Conservation (phyloP, 2,329 filamentous ascomycete species). For the Beauveria australis region DNA sequence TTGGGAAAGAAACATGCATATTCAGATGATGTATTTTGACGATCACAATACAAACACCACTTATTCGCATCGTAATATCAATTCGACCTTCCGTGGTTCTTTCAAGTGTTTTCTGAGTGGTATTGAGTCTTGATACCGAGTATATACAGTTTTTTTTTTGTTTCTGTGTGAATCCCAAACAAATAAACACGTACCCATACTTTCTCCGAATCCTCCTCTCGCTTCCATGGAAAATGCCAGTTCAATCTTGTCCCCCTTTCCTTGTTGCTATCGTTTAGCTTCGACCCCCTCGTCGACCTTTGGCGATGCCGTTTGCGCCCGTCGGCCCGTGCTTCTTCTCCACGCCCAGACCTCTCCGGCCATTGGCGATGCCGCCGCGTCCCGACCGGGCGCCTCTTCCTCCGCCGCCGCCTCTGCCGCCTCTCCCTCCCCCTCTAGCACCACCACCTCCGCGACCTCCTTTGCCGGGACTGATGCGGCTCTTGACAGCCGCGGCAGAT, state of each 20-base stretch:
- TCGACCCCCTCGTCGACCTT: conserved; percentile 26
- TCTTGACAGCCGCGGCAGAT: conserved; percentile 45
- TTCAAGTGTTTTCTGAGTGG: background rate
- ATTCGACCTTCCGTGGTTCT: background rate
- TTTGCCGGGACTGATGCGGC: conserved; percentile 33
- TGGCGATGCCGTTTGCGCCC: conserved; percentile 30
- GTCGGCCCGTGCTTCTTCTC: conserved; percentile 38
- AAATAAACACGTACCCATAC: background rate
- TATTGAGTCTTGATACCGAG: background rate
- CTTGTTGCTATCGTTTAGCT: background rate
- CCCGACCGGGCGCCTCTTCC: conserved; percentile 23
- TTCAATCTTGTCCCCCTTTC: background rate
- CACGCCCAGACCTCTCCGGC: conserved; percentile 41
- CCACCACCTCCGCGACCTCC: conserved; percentile 25
- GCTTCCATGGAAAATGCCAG: background rate
- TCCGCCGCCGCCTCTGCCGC: conserved; percentile 22
- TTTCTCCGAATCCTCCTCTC: background rate
- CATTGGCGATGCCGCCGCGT: conserved; percentile 29
- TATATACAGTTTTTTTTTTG: conserved; percentile 5
- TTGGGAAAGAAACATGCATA: background rate
- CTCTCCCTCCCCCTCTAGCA: conserved; percentile 28
- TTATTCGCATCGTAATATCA: background rate
- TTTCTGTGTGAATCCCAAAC: background rate
- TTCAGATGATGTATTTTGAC: background rate
- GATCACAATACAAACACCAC: background rate